Evolutionary conservation across 306 rosid species (phyloP), one percentile per base, ranked within the genome.

Genomic region (Glycine tomentella): DNA sequence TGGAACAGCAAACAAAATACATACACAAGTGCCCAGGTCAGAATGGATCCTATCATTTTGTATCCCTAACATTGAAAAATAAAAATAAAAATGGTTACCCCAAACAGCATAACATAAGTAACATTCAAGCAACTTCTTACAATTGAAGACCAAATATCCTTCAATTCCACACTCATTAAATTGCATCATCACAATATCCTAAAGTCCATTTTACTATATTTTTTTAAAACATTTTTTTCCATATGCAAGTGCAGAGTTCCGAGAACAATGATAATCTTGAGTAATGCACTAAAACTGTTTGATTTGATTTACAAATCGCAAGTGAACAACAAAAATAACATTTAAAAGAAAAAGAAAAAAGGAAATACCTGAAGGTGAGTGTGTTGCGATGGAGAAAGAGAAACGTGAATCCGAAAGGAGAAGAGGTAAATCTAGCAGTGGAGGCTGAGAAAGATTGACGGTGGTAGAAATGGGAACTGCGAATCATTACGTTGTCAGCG

Each of bases 1-100:
- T 9, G n/a, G 52, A 48, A 61, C 25, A 58, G 33, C 5, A 38
- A 2, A 20, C 20, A 20, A 20, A 57, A 74, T 73, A 86, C 98
- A 74, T 92, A 95, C 98, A 89, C 93, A 65, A 95, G 98, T 56
- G 91, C 94, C 86, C 98, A 83, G 76, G 97, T 91, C 84, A 95
- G 82, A 74, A 95, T 88, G 69, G 97, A 89, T 89, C 98, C 98
- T 64, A 95, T 89, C 98, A 95, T 95, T 87, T 77, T 89, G 92
- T 70, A 49, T 74, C 72, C 88, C 97, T 90, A 86, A 25, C 71
- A 83, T 84, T 33, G 5, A 82, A 57, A 83, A 61, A 20, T 20
- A 20, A 80, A 80, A 89, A 70, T 53, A 46, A 84, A 85, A 82
- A 33, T 16, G 36, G 78, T 78, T 59, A 69, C 69, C 65, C 81